These are phyloP conservation scores for Marasmius tenuissimus DNA, from an alignment of 1,284 basidiomycete genomes.

Conservation along the genomic window DNA sequence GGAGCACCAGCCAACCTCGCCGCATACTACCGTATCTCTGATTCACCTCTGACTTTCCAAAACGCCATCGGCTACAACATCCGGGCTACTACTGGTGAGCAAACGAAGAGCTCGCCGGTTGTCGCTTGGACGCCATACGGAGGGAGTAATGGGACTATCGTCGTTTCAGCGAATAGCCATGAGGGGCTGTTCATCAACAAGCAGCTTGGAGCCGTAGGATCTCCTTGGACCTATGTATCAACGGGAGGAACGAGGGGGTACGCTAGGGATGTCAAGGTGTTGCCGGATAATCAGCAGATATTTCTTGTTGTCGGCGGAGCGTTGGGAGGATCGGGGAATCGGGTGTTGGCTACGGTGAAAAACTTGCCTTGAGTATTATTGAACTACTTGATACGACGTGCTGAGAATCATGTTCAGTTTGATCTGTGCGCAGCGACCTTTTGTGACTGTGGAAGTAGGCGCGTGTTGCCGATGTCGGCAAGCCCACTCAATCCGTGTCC, in stretches of 20 bases:
- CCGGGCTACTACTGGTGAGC: slow-evolving; percentile 22
- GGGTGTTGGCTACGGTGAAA: not conserved
- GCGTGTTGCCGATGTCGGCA: too few species aligned
- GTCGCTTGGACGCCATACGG: slow-evolving; percentile 30
- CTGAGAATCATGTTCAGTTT: too few species aligned
- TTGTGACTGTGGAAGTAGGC: too few species aligned
- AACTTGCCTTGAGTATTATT: not conserved
- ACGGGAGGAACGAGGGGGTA: slow-evolving; percentile 13
- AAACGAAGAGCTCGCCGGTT: slow-evolving; percentile 26
- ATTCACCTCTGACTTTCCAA: slow-evolving; percentile 15
- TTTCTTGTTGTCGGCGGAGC: slow-evolving; percentile 13
- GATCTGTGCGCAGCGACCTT: too few species aligned
- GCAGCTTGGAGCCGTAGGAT: slow-evolving; percentile 12
- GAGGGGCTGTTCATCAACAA: slow-evolving; percentile 18
- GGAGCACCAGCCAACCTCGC: slow-evolving; percentile 20
- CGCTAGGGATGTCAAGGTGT: slow-evolving; percentile 11
- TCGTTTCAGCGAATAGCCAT: slow-evolving; percentile 25
- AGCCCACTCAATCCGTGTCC: too few species aligned
- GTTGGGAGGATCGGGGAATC: slow-evolving; percentile 13
- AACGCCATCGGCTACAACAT: slow-evolving; percentile 10
- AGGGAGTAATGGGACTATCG: slow-evolving; percentile 28
- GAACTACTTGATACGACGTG: too few species aligned
- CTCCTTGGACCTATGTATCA: slow-evolving; percentile 15
- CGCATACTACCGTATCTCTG: slow-evolving; percentile 15
- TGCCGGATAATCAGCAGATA: slow-evolving; percentile 13